phyloP scores from a whole-genome alignment of 176 grass and related monocot genomes.

The Ensete ventricosum region DNA sequence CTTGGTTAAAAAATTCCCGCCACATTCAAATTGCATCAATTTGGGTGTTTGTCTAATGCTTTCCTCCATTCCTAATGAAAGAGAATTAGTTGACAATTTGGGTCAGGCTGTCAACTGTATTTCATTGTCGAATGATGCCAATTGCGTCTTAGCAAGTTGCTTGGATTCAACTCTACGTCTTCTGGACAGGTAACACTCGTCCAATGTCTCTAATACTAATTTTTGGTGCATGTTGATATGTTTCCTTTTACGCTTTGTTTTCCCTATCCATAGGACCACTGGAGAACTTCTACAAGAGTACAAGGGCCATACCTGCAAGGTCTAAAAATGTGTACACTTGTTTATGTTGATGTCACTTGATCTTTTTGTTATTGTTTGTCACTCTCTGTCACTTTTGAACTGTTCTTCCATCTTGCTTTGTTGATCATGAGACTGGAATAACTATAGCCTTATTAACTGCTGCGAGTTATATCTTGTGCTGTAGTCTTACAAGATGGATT shows the following conservation, averaged over 20 bases:
- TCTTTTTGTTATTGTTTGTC: background rate
- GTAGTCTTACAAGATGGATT: constrained; percentile 97
- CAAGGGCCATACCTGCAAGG: constrained; percentile 87
- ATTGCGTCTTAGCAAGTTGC: constrained; percentile 83
- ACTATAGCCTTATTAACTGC: background rate
- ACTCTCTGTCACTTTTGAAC: background rate
- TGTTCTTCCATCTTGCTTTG: background rate
- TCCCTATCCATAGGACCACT: constrained; percentile 38
- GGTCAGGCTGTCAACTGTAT: constrained; percentile 84
- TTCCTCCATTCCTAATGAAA: constrained; percentile 27
- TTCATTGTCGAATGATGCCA: constrained; percentile 83
- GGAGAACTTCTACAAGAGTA: constrained; percentile 91
- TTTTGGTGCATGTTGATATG: background rate
- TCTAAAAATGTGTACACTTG: constrained; percentile 11
- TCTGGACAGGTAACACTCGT: constrained; percentile 68
- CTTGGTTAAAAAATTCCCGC: background rate
- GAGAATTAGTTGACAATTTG: constrained; percentile 75
- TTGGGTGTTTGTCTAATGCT: constrained; percentile 22
- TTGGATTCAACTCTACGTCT: constrained; percentile 82
- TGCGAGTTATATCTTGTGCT: constrained; percentile 5
- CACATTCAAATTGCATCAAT: background rate
- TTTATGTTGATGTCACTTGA: constrained; percentile 1
- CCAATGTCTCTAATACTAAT: background rate
- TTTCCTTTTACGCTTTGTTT: background rate
- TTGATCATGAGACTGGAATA: background rate